Evolutionary conservation across 768 basidiomycete species (phyloP).

Genomic region (Suillus fuscotomentosus): DNA sequence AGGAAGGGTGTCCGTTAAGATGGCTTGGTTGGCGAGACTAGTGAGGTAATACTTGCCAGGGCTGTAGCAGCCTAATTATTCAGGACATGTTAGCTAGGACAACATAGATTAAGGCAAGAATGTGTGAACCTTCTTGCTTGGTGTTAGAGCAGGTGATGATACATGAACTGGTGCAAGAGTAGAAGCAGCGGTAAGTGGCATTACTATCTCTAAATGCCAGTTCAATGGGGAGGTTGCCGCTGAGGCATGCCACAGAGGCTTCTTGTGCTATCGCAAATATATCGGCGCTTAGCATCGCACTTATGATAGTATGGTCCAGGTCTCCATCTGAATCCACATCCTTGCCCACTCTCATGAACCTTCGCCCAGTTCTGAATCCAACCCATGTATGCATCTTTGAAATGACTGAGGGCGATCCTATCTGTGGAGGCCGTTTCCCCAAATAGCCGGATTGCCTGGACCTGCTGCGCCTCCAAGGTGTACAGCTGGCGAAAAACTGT

Average conservation of each 20-base stretch:
- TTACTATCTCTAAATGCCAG: constrained; percentile 26
- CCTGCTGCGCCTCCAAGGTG: constrained; percentile 46
- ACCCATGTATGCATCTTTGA: constrained; percentile 67
- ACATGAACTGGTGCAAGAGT: constrained; percentile 14
- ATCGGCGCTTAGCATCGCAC: constrained; percentile 49
- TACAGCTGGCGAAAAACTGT: constrained; percentile 54
- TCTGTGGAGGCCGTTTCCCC: constrained; percentile 37
- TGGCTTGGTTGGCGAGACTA: constrained; percentile 33
- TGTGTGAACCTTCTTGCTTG: constrained; percentile 50
- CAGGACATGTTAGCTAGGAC: background rate
- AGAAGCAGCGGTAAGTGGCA: background rate
- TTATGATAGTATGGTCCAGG: constrained; percentile 45
- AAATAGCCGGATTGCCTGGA: constrained; percentile 55
- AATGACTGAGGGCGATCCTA: constrained; percentile 58
- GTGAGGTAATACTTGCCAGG: constrained; percentile 22
- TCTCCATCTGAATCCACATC: constrained; percentile 46
- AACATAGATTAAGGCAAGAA: background rate
- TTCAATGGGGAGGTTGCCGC: constrained; percentile 16
- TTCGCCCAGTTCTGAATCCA: constrained; percentile 39
- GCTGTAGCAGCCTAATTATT: constrained; percentile 14
- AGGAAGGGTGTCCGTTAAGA: background rate
- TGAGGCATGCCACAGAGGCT: constrained; percentile 35
- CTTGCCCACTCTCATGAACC: constrained; percentile 48
- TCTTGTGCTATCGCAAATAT: constrained; percentile 48
- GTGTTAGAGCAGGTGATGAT: constrained; percentile 33